Percentiles rank a stretch among this genome's conserved stretches.
These are phyloP conservation scores for Colletotrichum sp. DNA, from an alignment of 2,329 filamentous ascomycete species.

Conservation along the genomic window DNA sequence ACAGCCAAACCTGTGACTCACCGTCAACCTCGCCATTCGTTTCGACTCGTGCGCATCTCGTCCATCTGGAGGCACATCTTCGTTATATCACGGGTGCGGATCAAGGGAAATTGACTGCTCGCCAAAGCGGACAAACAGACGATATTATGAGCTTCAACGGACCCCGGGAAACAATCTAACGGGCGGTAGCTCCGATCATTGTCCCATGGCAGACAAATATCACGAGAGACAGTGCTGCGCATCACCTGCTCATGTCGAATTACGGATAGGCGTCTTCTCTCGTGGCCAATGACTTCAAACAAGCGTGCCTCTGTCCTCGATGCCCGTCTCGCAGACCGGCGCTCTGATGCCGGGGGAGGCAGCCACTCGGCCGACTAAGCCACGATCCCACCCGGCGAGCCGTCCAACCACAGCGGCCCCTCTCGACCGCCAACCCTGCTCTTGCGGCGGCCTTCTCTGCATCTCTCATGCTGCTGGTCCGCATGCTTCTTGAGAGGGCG, in stretches of 20 bases:
- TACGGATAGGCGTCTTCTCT: not conserved
- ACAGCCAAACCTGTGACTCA: not conserved
- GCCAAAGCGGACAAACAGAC: not conserved
- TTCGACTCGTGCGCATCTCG: not conserved
- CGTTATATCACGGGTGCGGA: not conserved
- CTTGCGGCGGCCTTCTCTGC: not conserved
- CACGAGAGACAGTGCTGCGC: not conserved
- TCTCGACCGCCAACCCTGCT: not conserved
- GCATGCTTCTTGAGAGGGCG: conserved; percentile 7
- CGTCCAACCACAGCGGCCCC: conserved; percentile 1
- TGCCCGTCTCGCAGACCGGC: not conserved
- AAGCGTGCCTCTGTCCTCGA: not conserved
- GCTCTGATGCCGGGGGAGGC: not conserved
- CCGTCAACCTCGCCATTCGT: not conserved
- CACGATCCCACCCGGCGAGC: conserved; percentile 1
- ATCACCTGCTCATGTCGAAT: not conserved
- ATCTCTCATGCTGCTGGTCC: not conserved
- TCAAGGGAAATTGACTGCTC: not conserved
- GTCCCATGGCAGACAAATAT: not conserved
- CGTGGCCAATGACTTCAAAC: not conserved
- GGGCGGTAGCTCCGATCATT: not conserved
- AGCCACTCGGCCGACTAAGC: conserved; percentile 17
- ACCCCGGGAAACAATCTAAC: conserved; percentile 1
- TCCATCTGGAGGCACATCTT: not conserved
- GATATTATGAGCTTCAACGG: conserved; percentile 1